A percentile compares a stretch with the other conserved stretches of the same genome.
phyloP scores from a whole-genome alignment of 345 rosid species.

The Acer campestre region DNA sequence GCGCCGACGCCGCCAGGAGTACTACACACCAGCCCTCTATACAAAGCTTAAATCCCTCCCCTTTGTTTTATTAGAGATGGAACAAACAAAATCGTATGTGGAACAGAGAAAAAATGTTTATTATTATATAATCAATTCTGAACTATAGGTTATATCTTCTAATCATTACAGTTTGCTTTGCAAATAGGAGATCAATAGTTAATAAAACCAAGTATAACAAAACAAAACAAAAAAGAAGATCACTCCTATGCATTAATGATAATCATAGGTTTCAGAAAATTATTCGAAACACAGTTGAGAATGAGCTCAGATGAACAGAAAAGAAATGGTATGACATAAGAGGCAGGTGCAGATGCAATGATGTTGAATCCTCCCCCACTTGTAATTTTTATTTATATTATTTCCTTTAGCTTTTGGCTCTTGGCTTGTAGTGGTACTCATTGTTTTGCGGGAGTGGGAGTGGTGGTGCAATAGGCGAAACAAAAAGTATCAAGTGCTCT shows the following conservation, averaged over 20 bases:
- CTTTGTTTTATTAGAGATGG: background rate
- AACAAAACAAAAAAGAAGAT: too few relatives aligned
- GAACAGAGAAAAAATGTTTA: slow-evolving; percentile 8
- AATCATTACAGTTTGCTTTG: slow-evolving; percentile 32
- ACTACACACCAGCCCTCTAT: slow-evolving; percentile 14
- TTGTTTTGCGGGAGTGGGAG: background rate
- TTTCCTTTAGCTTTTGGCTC: slow-evolving; percentile 24
- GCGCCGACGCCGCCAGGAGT: slow-evolving; percentile 75
- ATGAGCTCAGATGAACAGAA: too few relatives aligned
- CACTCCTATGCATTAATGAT: too few relatives aligned
- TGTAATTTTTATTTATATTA: background rate
- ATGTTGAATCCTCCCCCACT: slow-evolving; percentile 37
- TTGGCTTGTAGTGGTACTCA: background rate
- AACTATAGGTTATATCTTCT: slow-evolving; percentile 5
- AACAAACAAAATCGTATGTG: slow-evolving; percentile 16
- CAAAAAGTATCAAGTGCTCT: background rate
- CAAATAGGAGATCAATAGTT: slow-evolving; percentile 15
- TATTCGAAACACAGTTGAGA: too few relatives aligned
- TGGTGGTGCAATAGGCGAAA: slow-evolving; percentile 14
- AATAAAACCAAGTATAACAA: too few relatives aligned
- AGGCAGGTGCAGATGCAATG: slow-evolving; percentile 27
- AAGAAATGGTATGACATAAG: too few relatives aligned
- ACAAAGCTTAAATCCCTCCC: background rate
- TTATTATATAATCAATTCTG: background rate
- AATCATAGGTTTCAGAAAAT: too few relatives aligned